Base-by-base conservation (phyloP, 306 rosid genomes). In the Vigna reflexopilosa region DNA sequence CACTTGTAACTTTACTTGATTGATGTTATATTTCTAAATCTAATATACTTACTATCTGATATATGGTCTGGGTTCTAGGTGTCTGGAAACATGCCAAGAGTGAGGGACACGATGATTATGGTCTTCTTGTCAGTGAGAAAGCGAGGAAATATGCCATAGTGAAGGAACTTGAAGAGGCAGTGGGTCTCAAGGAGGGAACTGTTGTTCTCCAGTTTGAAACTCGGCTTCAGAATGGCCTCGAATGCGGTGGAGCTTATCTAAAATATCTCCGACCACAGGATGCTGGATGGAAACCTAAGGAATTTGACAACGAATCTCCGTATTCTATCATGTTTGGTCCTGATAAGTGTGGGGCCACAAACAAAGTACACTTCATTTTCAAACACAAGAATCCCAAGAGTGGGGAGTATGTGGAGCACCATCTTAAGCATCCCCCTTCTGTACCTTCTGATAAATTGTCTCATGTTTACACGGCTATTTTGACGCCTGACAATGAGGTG, bases 261-360 rank as follows among this genome's bases (percentile, higher is more conserved):
- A 96, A 96, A 72, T 96, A 87, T 81, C 96, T 96, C 67, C 93
- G 96, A 24, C 97, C 98, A 40, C 99, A 96, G 86, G 96, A 80
- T 68, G 97, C 90, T 30, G 99, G 97, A 38, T 96, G 99, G 99
- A 87, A 82, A 52, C 73, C 98, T 9, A 91, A 91, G 82, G 90
- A 83, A 74, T 96, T 96, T 70, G 88, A 87, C 78, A 93, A 87
- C 4, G 90, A 90, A 30, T 87, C 99, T 81, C 98, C 98, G 22
- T 96, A 93, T 74, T 79, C 98, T 9, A 86, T 96, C 26, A 96
- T 96, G 99, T 96, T 96, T 82, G 99, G 99, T 77, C 99, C 99
- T 48, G 99, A 96, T 86, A 96, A 87, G 52, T 96, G 98, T 51
- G 99, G 99, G 62, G 89, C 95, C 76, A 96, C 99, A 6, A 91